Base-by-base conservation (phyloP, 1,139 yeast species). In the Kodamaea suecica region DNA sequence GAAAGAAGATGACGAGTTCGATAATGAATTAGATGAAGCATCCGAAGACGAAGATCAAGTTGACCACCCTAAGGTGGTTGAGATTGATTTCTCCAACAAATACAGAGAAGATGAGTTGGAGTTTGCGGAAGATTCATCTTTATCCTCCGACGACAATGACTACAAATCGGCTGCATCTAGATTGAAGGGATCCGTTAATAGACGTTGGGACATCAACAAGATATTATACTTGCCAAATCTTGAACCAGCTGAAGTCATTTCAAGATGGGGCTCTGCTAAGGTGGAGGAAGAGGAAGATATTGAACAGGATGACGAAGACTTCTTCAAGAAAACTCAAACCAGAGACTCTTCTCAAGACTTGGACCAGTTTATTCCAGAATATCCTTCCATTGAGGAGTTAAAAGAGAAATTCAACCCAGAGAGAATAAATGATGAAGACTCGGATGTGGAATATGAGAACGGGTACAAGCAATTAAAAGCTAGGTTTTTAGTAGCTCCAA, bases 131-230 rank as follows among this genome's bases (percentile, higher is more conserved):
- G 74, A 68, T 36, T 62, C 72, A 2, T 54, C 61, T 2, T 53
- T 70, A 29, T 66, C 73, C 0, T 66, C 73, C 0, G 73, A 68
- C 38, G 73, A 49, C 7, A 45, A 52, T 27, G 54, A 44, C 16
- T 74, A 74, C 63, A 55, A 60, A 33, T 41, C 55, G 4, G 55
- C 77, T 20, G 84, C 84, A 3, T 36, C 73, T 61, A 71, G 66
- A 54, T 58, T 66, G 43, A 39, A 57, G 52, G 51, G 61, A 24
- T 47, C 64, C 19, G 66, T 68, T 2, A 49, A 63, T 59, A 57
- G 77, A 68, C 63, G 67, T 42, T 85, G 95, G 90, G 85, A 92
- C 55, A 77, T 92, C 42, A 80, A 84, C 50, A 86, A 84, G 53
- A 64, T 92, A 37, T 64, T 92, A 8, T 92, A 92, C 55, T 70